Percentiles rank a stretch among this genome's conserved stretches.
These are phyloP conservation scores for Xylaria sp. DNA, from an alignment of 2,329 filamentous ascomycete species.

Conservation along the genomic window DNA sequence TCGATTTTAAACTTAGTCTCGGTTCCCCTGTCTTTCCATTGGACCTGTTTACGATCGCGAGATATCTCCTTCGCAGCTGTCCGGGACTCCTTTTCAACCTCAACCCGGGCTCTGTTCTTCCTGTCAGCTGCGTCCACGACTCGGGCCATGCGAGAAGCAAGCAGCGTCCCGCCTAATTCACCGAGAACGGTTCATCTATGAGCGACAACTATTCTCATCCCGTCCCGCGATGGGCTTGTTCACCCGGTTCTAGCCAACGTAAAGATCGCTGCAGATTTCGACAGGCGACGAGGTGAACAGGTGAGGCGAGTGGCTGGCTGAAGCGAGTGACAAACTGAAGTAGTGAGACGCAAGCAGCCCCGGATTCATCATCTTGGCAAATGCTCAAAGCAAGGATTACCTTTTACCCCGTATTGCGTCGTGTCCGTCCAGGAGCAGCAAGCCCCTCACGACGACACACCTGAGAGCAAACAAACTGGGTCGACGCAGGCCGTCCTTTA, in stretches of 20 bases:
- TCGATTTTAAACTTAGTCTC: conserved; percentile 1
- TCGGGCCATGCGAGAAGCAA: conserved; percentile 3
- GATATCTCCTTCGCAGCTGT: background rate
- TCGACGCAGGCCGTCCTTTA: background rate
- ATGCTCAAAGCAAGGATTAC: background rate
- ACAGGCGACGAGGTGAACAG: background rate
- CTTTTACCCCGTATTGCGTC: background rate
- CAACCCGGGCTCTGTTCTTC: background rate
- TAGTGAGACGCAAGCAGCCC: conserved; percentile 16
- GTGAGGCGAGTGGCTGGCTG: conserved; percentile 5
- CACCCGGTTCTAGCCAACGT: background rate
- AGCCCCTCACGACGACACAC: background rate
- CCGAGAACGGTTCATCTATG: background rate
- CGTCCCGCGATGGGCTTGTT: background rate
- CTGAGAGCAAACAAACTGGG: conserved; percentile 9
- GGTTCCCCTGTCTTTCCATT: conserved; percentile 3
- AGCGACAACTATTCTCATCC: background rate
- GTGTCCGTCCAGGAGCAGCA: background rate
- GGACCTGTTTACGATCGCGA: background rate
- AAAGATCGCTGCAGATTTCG: background rate
- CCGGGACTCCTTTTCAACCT: background rate
- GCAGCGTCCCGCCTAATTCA: conserved; percentile 3
- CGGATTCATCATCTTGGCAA: conserved; percentile 12
- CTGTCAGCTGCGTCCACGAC: background rate
- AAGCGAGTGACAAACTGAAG: conserved; percentile 3